A percentile compares a stretch with the other conserved stretches of the same genome.
These are phyloP conservation scores for Pseudogymnoascus sp. DNA, from an alignment of 2,329 filamentous ascomycete genomes.

Conservation along the genomic window DNA sequence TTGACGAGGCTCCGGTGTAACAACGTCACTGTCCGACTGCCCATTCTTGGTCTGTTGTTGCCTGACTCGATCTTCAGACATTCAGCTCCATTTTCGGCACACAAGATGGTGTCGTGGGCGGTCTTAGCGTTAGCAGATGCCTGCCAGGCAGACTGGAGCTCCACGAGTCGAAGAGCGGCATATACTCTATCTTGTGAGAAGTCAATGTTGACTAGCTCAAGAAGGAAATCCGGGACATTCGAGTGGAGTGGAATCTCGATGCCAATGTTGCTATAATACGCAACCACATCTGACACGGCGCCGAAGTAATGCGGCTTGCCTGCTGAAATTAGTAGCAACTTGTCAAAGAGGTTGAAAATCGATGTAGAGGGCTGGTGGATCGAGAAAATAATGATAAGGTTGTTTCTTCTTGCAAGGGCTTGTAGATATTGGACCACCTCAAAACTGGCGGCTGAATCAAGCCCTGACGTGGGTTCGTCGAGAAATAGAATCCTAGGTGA, in stretches of 20 bases:
- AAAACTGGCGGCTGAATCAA: slow-evolving; percentile 68
- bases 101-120: no score
- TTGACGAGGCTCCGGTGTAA: slow-evolving; percentile 43
- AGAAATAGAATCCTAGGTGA: slow-evolving; percentile 54
- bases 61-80: no score
- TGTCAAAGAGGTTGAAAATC: slow-evolving; percentile 71
- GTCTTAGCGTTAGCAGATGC: no score
- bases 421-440: slow-evolving; percentile 72
- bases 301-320: no score
- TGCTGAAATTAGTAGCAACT: slow-evolving; percentile 41
- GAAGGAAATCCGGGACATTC: slow-evolving; percentile 51
- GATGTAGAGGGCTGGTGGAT: slow-evolving; percentile 76
- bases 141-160: no score
- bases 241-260: slow-evolving; percentile 53
- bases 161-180: no score
- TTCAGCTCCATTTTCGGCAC: no score
- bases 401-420: slow-evolving; percentile 58
- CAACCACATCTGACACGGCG: no score
- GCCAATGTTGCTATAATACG: no score
- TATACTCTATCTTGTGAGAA: slow-evolving; percentile 36
- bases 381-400: slow-evolving; percentile 68
- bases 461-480: slow-evolving; percentile 74
- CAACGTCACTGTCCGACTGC: no score
- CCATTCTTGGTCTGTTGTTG: no score
- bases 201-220: slow-evolving; percentile 70